Conservation (phyloP, 1,284 basidiomycete species). For the Sutorius eximius region DNA sequence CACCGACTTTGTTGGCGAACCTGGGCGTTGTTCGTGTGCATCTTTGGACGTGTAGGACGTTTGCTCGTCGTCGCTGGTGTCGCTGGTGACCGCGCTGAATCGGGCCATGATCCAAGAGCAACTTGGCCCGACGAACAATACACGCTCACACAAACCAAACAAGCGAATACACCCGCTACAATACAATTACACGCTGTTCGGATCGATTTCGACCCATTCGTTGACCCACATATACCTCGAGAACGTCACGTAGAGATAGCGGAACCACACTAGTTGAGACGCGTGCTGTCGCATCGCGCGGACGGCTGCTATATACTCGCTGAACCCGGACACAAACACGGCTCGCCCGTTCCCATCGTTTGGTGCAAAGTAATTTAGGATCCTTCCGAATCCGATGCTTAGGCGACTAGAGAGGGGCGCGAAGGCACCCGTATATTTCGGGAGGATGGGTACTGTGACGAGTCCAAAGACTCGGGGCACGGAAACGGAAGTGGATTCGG, state of each 20-base stretch:
- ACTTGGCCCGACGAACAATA: slow-evolving; percentile 23
- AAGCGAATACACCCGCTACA: slow-evolving; percentile 25
- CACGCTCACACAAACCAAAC: slow-evolving; percentile 26
- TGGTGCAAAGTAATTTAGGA: slow-evolving; percentile 14
- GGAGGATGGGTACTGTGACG: slow-evolving; percentile 52
- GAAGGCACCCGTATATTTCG: slow-evolving; percentile 63
- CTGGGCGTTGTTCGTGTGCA: slow-evolving; percentile 13
- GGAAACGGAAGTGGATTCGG: slow-evolving; percentile 21
- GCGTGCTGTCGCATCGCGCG: slow-evolving; percentile 74
- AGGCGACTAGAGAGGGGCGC: slow-evolving; percentile 50
- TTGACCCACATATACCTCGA: slow-evolving; percentile 95
- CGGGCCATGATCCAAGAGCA: slow-evolving; percentile 37
- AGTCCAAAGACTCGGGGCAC: slow-evolving; percentile 57
- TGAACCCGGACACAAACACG: slow-evolving; percentile 52
- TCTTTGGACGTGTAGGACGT: slow-evolving; percentile 25
- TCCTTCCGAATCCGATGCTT: slow-evolving; percentile 32
- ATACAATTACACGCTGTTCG: neutral
- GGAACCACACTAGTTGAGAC: slow-evolving; percentile 88
- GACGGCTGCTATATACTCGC: slow-evolving; percentile 59
- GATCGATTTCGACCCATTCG: slow-evolving; percentile 55
- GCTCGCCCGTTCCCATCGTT: slow-evolving; percentile 3
- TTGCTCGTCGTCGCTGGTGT: slow-evolving; percentile 43
- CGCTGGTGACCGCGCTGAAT: slow-evolving; percentile 43
- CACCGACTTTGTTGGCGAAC: slow-evolving; percentile 19
- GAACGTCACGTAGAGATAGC: slow-evolving; percentile 81